Base-by-base conservation (phyloP, 2,329 filamentous ascomycete species). In the Paecilomyces dactylethromorphus region DNA sequence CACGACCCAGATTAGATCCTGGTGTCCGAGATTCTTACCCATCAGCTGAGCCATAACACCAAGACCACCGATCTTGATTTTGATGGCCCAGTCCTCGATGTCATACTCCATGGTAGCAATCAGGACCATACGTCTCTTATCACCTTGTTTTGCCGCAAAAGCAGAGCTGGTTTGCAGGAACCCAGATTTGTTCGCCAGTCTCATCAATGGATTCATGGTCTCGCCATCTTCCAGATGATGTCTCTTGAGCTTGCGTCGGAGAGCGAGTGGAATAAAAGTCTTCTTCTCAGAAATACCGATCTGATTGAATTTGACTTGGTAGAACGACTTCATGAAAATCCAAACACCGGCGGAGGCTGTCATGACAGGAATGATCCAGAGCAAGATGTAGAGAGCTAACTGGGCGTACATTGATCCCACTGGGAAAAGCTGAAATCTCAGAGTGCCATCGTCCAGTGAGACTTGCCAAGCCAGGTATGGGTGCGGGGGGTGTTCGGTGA, bases 91-190 rank as follows among this genome's bases (percentile, higher is more conserved):
- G 67, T 89, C 86, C 58, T 86, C 84, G 60, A 89, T 88, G 61
- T 88, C 85, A 71, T 89, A 89, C 70, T 89, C 86, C 84, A 89
- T 87, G 6, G 86, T 88, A 12, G 85, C 86, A 56, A 89, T 87
- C 22, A 89, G 78, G 1, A 87, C 82, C 32, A 81, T 87, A n/a
- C 83, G 76, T 52, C 77, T 61, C 35, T 64, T 68, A 21, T 76
- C 55, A 2, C 59, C 55, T 5, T 50, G 70, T n/a, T 64, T 62
- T 49, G 63, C 64, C 31, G 67, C 68, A 55, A 75, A 71, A 1
- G 68, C 70, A 22, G 73, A 68, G 6, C 65, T 74, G 55, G 68
- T 73, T 55, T 74, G 73, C 5, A 76, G 63, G 32, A 75, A 74
- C 3, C 68, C 69, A 2, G 72, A 75, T 58, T 66, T 74, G 53